A percentile compares a stretch with the other conserved stretches of the same genome.
Conservation (phyloP, 768 basidiomycete genomes). For the Pisolithus marmoratus region DNA sequence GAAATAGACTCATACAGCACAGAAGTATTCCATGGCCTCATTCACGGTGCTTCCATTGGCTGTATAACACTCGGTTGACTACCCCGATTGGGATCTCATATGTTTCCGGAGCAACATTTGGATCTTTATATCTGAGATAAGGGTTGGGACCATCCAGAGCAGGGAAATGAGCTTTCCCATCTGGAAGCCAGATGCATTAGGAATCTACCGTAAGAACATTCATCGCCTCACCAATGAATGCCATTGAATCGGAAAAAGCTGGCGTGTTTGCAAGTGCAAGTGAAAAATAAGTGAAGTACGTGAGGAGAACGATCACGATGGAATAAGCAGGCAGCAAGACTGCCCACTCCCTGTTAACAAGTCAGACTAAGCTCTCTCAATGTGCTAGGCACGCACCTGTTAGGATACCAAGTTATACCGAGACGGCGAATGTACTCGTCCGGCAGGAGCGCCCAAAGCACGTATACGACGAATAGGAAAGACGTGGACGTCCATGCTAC, state of each 20-base stretch:
- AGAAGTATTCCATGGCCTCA: background rate
- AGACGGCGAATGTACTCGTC: constrained; percentile 58
- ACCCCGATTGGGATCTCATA: constrained; percentile 82
- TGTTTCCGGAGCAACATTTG: constrained; percentile 51
- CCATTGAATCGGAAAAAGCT: constrained; percentile 55
- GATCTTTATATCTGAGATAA: constrained; percentile 44
- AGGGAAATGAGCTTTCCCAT: constrained; percentile 52
- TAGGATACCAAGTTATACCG: constrained; percentile 86
- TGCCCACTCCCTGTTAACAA: constrained; percentile 70
- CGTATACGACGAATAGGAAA: constrained; percentile 60
- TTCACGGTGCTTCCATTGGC: constrained; percentile 8
- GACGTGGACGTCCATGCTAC: constrained; percentile 79
- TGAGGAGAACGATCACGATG: constrained; percentile 61
- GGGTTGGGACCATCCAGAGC: constrained; percentile 28
- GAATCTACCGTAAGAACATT: constrained; percentile 6
- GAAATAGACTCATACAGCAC: background rate
- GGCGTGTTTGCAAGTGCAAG: constrained; percentile 72
- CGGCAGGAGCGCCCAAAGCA: constrained; percentile 79
- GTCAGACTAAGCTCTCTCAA: constrained; percentile 1
- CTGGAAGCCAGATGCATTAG: constrained; percentile 31
- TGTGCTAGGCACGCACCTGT: constrained; percentile 44
- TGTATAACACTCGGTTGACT: constrained; percentile 71
- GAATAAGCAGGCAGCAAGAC: constrained; percentile 76
- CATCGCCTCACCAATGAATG: constrained; percentile 55
- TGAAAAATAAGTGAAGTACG: constrained; percentile 73